Evolutionary conservation across 1,139 yeast species (phyloP).

Genomic region (Hyphopichia wangnamkhiaoensis): DNA sequence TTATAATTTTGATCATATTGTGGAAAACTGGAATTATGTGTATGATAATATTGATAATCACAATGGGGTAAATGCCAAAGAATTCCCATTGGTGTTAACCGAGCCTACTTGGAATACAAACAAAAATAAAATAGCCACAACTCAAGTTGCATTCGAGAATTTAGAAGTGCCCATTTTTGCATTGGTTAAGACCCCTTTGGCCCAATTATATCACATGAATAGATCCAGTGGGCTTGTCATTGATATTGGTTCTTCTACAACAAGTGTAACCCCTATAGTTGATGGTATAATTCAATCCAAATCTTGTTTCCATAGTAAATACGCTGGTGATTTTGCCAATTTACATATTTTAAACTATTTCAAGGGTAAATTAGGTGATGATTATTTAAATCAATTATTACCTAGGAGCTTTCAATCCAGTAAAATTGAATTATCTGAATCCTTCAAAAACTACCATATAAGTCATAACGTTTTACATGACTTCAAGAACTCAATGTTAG

Average conservation of each 20-base stretch:
- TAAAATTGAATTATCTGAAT: conserved; percentile 25
- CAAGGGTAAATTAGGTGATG: conserved; percentile 26
- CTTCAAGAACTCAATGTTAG: conserved; percentile 46
- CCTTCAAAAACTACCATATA: conserved; percentile 49
- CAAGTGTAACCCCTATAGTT: conserved; percentile 67
- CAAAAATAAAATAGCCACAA: conserved; percentile 50
- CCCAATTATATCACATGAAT: conserved; percentile 69
- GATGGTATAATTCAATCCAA: conserved; percentile 69
- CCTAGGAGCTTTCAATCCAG: conserved; percentile 25
- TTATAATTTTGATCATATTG: conserved; percentile 64
- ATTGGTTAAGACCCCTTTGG: conserved; percentile 67
- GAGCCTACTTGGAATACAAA: conserved; percentile 64
- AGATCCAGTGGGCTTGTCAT: conserved; percentile 67
- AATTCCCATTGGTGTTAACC: conserved; percentile 64
- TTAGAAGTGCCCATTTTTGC: conserved; percentile 68
- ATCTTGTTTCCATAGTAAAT: conserved; percentile 59
- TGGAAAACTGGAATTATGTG: conserved; percentile 60
- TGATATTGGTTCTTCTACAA: conserved; percentile 64
- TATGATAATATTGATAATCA: conserved; percentile 50
- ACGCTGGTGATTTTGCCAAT: conserved; percentile 71
- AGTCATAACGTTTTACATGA: conserved; percentile 46
- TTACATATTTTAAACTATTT: conserved; percentile 50
- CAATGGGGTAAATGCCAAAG: conserved; percentile 46
- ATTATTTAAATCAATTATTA: conserved; percentile 21
- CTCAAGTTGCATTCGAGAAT: conserved; percentile 65